Percentiles rank a stretch among this genome's conserved stretches.
These are phyloP conservation scores for Dissophora globulifera DNA, from an alignment of 192 early-diverging fungal genomes.

Conservation along the genomic window DNA sequence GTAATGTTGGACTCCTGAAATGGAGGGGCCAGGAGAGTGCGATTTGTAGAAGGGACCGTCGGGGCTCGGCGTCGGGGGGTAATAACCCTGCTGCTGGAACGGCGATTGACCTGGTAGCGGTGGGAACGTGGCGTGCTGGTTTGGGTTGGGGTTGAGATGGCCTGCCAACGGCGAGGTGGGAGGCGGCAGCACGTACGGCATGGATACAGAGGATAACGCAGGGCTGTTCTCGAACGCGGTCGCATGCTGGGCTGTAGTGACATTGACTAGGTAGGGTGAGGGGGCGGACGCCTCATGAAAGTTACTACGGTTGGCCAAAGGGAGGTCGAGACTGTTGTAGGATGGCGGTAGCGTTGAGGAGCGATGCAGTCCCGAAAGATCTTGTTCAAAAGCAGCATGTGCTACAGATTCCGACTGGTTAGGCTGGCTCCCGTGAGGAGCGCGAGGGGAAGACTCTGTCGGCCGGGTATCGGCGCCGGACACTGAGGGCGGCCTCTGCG, in stretches of 20 bases:
- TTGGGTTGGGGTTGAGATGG: background rate
- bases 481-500: background rate
- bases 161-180: slow-evolving; percentile 1
- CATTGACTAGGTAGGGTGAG: slow-evolving; percentile 13
- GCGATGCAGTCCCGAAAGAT: slow-evolving; percentile 4
- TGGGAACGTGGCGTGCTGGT: background rate
- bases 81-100: background rate
- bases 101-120: background rate
- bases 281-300: slow-evolving; percentile 31
- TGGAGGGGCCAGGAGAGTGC: slow-evolving; percentile 4
- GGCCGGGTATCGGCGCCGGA: slow-evolving; percentile 14
- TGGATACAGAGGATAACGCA: background rate
- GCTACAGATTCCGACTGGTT: background rate
- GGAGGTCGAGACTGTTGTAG: slow-evolving; percentile 48
- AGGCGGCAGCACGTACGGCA: slow-evolving; percentile 32
- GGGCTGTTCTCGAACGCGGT: background rate
- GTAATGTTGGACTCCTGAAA: slow-evolving; percentile 24
- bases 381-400: background rate
- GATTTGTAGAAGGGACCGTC: slow-evolving; percentile 19
- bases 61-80: slow-evolving; percentile 10
- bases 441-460: slow-evolving; percentile 21
- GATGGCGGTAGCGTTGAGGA: slow-evolving; percentile 31
- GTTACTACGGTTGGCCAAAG: slow-evolving; percentile 8
- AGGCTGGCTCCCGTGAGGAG: slow-evolving; percentile 18
- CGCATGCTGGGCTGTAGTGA: background rate